phyloP scores from a whole-genome alignment of 805 yeast genomes.

The Lachancea meyersii region DNA sequence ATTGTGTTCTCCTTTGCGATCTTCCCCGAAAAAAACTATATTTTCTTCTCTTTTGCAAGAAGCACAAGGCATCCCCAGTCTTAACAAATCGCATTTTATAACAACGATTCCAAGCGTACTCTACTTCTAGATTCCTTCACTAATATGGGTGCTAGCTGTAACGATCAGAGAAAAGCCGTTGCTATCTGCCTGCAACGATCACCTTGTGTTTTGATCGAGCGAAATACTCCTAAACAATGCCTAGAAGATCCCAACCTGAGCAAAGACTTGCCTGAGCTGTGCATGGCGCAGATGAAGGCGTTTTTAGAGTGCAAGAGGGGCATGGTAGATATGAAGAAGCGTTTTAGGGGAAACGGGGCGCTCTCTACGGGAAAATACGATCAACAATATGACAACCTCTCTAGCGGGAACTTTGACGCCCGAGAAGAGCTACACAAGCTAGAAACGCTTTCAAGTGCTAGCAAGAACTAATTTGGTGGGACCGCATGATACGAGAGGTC shows the following conservation, averaged over 20 bases:
- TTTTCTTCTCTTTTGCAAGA: no score
- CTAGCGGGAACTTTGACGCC: conserved; percentile 77
- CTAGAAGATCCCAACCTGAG: conserved; percentile 71
- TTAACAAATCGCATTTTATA: no score
- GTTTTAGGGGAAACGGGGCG: conserved; percentile 92
- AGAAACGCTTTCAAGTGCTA: conserved; percentile 50
- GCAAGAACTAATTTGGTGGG: conserved; percentile 28
- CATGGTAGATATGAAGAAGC: conserved; percentile 81
- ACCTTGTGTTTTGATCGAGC: conserved; percentile 87
- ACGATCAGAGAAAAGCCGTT: conserved; percentile 89
- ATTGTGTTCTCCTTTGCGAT: no score
- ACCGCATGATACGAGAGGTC: not conserved
- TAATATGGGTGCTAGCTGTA: conserved; percentile 74
- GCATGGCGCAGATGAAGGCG: conserved; percentile 76
- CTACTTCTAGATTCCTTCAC: no score
- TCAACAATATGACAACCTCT: conserved; percentile 72
- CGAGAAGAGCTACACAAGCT: conserved; percentile 72
- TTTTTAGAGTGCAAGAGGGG: conserved; percentile 90
- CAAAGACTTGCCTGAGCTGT: conserved; percentile 76
- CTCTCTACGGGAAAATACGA: conserved; percentile 89
- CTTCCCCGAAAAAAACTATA: no score
- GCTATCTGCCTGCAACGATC: conserved; percentile 94
- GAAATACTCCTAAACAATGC: conserved; percentile 87
- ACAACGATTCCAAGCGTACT: no score
- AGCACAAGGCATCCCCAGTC: not conserved